Conservation (phyloP, 176 grass and related monocot species). For the Aechmea fasciata region DNA sequence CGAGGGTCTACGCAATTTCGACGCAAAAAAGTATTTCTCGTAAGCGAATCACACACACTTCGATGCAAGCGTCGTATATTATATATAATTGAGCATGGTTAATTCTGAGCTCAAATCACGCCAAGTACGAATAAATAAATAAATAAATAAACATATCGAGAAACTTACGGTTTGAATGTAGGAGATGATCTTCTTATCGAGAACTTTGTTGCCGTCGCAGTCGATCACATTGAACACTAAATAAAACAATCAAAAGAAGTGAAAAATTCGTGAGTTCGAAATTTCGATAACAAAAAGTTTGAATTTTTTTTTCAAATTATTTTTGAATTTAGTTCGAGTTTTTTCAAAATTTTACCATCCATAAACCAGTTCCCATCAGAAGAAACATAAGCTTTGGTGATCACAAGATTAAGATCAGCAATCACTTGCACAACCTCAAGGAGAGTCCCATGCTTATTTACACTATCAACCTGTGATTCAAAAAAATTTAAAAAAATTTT, state of each 20-base stretch:
- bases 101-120: neutral
- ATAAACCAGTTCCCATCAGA: constrained; percentile 94
- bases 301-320: neutral
- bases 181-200: constrained; percentile 43
- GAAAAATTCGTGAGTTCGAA: neutral
- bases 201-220: constrained; percentile 55
- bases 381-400: constrained; percentile 76
- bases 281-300: neutral
- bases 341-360: constrained; percentile 42
- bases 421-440: constrained; percentile 87
- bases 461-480: constrained; percentile 52
- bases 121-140: neutral
- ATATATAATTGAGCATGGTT: too few relatives aligned
- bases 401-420: constrained; percentile 72
- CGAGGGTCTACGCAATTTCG: constrained; percentile 41
- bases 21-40: neutral
- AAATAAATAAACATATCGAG: too few relatives aligned
- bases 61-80: too few relatives aligned
- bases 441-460: constrained; percentile 69
- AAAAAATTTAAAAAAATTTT: neutral
- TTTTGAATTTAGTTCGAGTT: neutral
- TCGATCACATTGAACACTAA: constrained; percentile 86
- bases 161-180: constrained; percentile 60
- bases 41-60: too few relatives aligned
- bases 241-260: constrained; percentile 17